Conservation (phyloP, 768 basidiomycete genomes). For the Podaxis sp. region DNA sequence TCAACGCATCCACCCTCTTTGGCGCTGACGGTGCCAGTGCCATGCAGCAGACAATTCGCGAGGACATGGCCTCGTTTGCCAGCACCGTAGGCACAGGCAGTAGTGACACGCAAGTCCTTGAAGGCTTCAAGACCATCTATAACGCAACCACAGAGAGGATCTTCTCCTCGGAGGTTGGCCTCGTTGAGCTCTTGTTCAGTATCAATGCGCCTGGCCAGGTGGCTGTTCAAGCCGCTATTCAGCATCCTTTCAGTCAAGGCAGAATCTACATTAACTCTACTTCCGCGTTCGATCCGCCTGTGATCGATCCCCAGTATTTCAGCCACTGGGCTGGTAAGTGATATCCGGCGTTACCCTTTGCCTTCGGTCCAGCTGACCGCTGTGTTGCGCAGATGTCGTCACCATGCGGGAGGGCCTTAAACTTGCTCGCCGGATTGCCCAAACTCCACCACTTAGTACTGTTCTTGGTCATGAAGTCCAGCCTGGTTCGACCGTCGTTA, state of each 20-base stretch:
- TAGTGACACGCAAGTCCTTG: conserved; percentile 37
- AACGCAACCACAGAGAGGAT: conserved; percentile 35
- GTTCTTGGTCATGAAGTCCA: conserved; percentile 25
- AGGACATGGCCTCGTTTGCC: conserved; percentile 11
- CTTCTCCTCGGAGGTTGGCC: conserved; percentile 36
- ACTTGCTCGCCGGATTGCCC: conserved; percentile 52
- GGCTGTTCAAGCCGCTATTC: conserved; percentile 60
- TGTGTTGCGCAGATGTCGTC: conserved; percentile 28
- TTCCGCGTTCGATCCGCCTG: conserved; percentile 53
- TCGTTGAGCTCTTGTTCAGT: conserved; percentile 52
- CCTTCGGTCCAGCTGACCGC: neutral
- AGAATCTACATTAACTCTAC: conserved; percentile 54
- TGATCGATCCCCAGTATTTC: conserved; percentile 66
- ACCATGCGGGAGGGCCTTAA: conserved; percentile 58
- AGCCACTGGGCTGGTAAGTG: conserved; percentile 44
- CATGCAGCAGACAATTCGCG: conserved; percentile 11
- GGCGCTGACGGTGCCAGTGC: conserved; percentile 20
- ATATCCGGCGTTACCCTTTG: neutral
- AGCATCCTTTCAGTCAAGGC: conserved; percentile 64
- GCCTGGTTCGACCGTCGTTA: conserved; percentile 33
- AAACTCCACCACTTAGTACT: conserved; percentile 44
- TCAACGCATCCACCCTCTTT: conserved; percentile 48
- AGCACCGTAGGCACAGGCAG: conserved; percentile 18
- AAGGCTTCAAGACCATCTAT: conserved; percentile 56
- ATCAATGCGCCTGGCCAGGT: conserved; percentile 34